These are phyloP conservation scores for Microthyrium microscopicum DNA, from an alignment of 2,329 filamentous ascomycete genomes.

Conservation along the genomic window DNA sequence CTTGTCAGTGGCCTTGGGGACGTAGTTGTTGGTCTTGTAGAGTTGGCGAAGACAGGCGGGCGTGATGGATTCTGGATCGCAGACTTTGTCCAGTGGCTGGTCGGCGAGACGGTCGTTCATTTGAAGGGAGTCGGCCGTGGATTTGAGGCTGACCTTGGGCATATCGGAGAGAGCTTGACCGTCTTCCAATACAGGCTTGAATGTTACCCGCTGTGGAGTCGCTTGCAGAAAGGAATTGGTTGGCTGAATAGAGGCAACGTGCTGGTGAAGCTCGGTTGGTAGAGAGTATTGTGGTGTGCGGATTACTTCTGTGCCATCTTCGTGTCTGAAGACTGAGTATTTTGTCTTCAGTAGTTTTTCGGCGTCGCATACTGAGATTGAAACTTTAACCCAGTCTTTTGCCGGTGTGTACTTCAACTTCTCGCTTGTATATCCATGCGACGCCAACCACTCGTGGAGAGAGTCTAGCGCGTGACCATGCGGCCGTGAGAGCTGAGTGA, in stretches of 20 bases:
- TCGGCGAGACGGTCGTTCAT: too few species aligned
- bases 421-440: conserved; percentile 29
- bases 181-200: too few species aligned
- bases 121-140: too few species aligned
- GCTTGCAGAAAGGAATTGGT: conserved; percentile 38
- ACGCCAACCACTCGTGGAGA: conserved; percentile 39
- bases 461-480: conserved; percentile 28
- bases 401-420: conserved; percentile 28
- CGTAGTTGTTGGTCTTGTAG: conserved; percentile 5
- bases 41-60: conserved; percentile 4
- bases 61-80: conserved; percentile 4
- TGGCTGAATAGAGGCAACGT: conserved; percentile 48
- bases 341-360: conserved; percentile 39
- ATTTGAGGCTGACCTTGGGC: too few species aligned
- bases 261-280: conserved; percentile 34
- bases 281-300: conserved; percentile 45
- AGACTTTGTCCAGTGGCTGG: too few species aligned
- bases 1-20: conserved; percentile 1
- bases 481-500: conserved; percentile 38
- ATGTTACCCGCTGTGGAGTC: background rate
- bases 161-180: too few species aligned
- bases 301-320: conserved; percentile 24
- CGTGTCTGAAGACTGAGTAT: conserved; percentile 39
- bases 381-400: conserved; percentile 46
- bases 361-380: conserved; percentile 33